Evolutionary conservation across 2,329 filamentous ascomycete species (phyloP).

Genomic region (Fusarium sp.): DNA sequence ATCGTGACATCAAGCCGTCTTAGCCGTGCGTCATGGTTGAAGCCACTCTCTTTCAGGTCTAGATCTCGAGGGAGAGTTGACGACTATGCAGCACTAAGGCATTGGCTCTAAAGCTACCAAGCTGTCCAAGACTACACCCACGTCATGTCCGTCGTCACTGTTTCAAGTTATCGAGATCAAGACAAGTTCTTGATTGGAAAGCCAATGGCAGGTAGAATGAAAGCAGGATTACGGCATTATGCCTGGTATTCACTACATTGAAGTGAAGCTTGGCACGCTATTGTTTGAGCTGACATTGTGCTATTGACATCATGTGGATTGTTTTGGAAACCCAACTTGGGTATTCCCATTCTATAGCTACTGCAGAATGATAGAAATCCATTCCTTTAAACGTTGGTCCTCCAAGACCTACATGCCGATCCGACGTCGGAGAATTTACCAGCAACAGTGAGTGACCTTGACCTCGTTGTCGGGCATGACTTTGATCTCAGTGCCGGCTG

Average conservation of each 20-base stretch:
- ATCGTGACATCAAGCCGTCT: conserved; percentile 21
- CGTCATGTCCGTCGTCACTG: conserved; percentile 25
- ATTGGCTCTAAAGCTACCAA: neutral
- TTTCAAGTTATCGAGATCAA: conserved; percentile 19
- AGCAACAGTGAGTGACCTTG: too few species aligned
- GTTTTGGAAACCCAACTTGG: neutral
- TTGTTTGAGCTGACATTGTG: neutral
- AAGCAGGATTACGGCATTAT: conserved; percentile 23
- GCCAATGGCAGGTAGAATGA: conserved; percentile 1
- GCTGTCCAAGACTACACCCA: conserved; percentile 8
- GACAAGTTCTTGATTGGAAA: neutral
- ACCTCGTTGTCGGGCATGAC: too few species aligned
- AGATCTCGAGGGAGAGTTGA: neutral
- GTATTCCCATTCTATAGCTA: too few species aligned
- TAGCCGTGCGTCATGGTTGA: conserved; percentile 12
- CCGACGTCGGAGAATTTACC: too few species aligned
- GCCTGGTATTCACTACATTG: neutral
- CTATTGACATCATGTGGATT: conserved; percentile 16
- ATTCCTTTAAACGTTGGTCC: too few species aligned
- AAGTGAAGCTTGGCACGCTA: conserved; percentile 1
- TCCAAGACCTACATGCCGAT: too few species aligned
- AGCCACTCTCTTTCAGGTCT: conserved; percentile 17
- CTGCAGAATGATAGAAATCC: too few species aligned
- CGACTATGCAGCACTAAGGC: neutral
- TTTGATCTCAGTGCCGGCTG: too few species aligned